Conservation (phyloP, 2,329 filamentous ascomycete genomes). For the Truncatella angustata region DNA sequence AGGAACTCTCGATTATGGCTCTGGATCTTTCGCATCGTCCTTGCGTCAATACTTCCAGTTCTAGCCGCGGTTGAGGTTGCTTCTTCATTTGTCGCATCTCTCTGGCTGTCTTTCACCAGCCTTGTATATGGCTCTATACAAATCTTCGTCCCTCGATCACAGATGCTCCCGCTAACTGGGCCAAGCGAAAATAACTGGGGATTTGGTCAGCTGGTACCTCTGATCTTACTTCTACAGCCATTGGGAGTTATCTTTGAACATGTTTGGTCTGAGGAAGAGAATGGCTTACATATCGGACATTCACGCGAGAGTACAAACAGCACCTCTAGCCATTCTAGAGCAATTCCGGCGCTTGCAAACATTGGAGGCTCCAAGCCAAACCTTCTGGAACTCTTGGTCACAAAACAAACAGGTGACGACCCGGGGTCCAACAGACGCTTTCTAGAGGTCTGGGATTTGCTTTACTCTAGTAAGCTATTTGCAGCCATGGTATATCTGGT, state of each 20-base stretch:
- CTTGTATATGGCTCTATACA: conserved; percentile 8
- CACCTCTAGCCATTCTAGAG: no score
- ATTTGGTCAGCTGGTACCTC: conserved; percentile 7
- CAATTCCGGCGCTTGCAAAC: background rate
- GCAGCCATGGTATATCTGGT: conserved; percentile 5
- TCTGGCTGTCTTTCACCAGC: conserved; percentile 9
- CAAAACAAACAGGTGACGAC: background rate
- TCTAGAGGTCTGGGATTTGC: background rate
- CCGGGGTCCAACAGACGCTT: no score
- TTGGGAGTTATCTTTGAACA: conserved; percentile 9
- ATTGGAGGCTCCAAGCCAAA: background rate
- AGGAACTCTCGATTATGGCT: background rate
- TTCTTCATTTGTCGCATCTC: conserved; percentile 7
- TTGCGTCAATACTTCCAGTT: background rate
- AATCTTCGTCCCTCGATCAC: conserved; percentile 5
- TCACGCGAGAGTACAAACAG: no score
- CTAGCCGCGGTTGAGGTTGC: conserved; percentile 4
- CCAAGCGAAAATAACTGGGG: conserved; percentile 7
- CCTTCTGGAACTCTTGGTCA: background rate
- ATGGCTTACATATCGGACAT: no score
- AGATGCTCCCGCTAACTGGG: conserved; percentile 4
- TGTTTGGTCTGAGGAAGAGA: background rate
- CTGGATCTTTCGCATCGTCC: conserved; percentile 1
- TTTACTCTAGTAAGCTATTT: conserved; percentile 8
- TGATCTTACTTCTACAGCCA: conserved; percentile 8